phyloP scores from a whole-genome alignment of 306 rosid genomes.

The Canavalia ensiformis region DNA sequence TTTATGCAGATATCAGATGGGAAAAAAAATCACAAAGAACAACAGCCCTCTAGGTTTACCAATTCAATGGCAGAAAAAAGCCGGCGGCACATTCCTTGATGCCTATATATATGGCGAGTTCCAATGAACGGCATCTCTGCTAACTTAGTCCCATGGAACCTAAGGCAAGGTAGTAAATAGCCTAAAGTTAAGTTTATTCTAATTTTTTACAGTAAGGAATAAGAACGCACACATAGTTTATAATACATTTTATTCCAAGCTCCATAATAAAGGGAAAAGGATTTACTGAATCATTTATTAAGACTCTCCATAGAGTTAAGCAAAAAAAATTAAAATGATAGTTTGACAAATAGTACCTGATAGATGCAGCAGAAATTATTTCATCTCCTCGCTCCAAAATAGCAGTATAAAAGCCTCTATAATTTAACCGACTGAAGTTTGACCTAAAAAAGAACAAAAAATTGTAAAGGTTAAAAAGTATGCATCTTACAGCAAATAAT shows the following conservation, averaged over 20 bases:
- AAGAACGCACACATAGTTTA: constrained; percentile 7
- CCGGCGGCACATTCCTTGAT: constrained; percentile 94
- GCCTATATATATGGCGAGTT: constrained; percentile 89
- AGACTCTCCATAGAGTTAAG: constrained; percentile 8
- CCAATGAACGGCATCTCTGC: constrained; percentile 98
- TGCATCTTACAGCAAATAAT: constrained; percentile 33
- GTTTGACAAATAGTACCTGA: constrained; percentile 60
- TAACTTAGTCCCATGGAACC: constrained; percentile 85
- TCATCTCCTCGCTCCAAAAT: constrained; percentile 91
- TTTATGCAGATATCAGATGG: background rate
- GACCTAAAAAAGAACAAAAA: constrained; percentile 59
- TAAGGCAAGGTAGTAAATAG: constrained; percentile 48
- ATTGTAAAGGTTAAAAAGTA: background rate
- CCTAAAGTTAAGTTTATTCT: constrained; percentile 35
- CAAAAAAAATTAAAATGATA: background rate
- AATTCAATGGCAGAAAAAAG: constrained; percentile 85
- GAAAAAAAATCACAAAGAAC: constrained; percentile 40
- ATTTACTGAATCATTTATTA: background rate
- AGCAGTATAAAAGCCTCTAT: constrained; percentile 80
- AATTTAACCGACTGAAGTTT: constrained; percentile 80
- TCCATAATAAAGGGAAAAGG: constrained; percentile 13
- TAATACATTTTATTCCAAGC: background rate
- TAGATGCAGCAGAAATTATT: constrained; percentile 79
- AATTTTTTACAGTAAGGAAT: constrained; percentile 14
- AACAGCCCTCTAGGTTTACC: constrained; percentile 55